phyloP scores from a whole-genome alignment of 108 stramenopile genomes.

The Mayamaea pseudoterrestris region DNA sequence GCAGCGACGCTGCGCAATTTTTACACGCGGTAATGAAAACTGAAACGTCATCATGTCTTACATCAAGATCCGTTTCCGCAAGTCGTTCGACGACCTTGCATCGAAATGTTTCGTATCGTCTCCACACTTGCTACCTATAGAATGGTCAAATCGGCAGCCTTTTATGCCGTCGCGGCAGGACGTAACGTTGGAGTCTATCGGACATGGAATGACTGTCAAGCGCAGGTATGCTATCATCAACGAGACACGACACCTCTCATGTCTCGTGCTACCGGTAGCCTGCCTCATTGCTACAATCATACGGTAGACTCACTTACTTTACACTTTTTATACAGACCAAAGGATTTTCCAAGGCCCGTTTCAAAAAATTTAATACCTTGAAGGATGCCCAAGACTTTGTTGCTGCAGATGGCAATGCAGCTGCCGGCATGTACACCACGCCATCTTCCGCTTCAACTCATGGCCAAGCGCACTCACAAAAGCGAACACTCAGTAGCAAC shows the following conservation, averaged over 20 bases:
- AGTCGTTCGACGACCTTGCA: no score
- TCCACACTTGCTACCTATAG: no score
- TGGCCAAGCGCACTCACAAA: constrained; percentile 1
- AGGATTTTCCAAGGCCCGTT: constrained; percentile 39
- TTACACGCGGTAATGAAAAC: no score
- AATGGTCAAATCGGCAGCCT: no score
- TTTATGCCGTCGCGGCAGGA: constrained; percentile 71
- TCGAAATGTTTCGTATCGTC: no score
- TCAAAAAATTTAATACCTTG: constrained; percentile 46
- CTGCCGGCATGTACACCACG: not conserved
- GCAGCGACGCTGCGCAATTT: no score
- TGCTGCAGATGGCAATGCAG: constrained; percentile 1
- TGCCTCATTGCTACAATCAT: not conserved
- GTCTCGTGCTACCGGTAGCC: not conserved
- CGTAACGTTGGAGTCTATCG: constrained; percentile 45
- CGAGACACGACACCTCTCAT: not conserved
- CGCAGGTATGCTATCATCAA: constrained; percentile 30
- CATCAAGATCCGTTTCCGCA: no score
- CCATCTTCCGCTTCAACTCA: not conserved
- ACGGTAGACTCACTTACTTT: not conserved
- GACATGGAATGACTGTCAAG: constrained; percentile 61
- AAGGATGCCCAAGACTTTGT: constrained; percentile 45
- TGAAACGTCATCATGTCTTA: no score
- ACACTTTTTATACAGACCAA: constrained; percentile 23
- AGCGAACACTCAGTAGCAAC: not conserved